A percentile compares a stretch with the other conserved stretches of the same genome.
Conservation (phyloP, 768 basidiomycete species). For the Termitomyces sp. region DNA sequence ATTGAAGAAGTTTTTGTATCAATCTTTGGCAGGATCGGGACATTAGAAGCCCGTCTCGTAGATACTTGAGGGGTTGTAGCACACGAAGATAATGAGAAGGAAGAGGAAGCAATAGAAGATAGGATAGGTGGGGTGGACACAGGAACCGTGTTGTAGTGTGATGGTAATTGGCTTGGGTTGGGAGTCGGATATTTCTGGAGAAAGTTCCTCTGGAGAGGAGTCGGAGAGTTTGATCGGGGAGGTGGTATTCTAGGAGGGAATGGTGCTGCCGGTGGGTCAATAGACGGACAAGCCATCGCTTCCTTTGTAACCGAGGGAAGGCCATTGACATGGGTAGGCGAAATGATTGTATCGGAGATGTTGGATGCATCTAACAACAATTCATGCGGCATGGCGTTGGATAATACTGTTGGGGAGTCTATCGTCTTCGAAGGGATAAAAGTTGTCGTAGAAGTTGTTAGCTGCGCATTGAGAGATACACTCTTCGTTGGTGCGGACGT, state of each 20-base stretch:
- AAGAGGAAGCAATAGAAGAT: slow-evolving; percentile 2
- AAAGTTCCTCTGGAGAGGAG: not conserved
- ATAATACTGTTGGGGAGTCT: not conserved
- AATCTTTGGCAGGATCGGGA: slow-evolving; percentile 21
- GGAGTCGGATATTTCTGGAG: slow-evolving; percentile 12
- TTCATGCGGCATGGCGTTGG: not conserved
- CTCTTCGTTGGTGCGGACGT: not conserved
- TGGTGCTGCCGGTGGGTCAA: slow-evolving; percentile 18
- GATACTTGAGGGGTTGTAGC: slow-evolving; percentile 5
- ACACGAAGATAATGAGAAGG: slow-evolving; percentile 3
- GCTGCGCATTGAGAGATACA: not conserved
- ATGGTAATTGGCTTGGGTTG: slow-evolving; percentile 11
- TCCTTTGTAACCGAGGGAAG: not conserved
- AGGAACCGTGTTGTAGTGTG: slow-evolving; percentile 5
- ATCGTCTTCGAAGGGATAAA: slow-evolving; percentile 9
- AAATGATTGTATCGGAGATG: not conserved
- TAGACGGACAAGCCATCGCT: not conserved
- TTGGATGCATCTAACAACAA: not conserved
- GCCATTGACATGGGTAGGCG: not conserved
- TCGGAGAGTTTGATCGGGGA: slow-evolving; percentile 1
- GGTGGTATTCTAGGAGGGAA: slow-evolving; percentile 15
- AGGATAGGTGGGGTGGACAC: slow-evolving; percentile 12
- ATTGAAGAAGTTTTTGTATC: slow-evolving; percentile 15
- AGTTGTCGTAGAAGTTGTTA: not conserved
- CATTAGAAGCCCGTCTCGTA: slow-evolving; percentile 11